Evolutionary conservation across 2,329 filamentous ascomycete genomes (phyloP), one percentile per base, ranked within the genome.

Genomic region (Aspergillus unguis): DNA sequence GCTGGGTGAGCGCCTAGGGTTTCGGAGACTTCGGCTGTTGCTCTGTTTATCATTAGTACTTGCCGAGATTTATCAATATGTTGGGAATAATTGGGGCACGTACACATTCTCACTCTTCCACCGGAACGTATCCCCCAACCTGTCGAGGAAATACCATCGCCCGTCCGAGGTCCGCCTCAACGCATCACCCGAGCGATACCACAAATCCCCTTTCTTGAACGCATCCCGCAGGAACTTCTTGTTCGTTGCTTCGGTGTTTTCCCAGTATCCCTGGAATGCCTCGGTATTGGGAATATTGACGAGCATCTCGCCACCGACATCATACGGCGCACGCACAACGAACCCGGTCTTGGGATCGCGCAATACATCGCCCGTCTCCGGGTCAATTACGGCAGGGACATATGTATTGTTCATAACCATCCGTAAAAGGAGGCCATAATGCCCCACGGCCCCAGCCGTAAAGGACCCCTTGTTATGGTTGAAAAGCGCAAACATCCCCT

Each of bases 221-320:
- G 88, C 84, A 60, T 89, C 73, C 10, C 77, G 73, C 7, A 85
- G 73, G 55, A 85, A 83, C 61, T 88, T 89, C 69, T 84, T 85
- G 9, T 76, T 67, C 0, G 87, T 89, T 0, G 87, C 87, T 35
- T 82, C 79, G 0, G 79, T 75, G 64, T 90, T 85, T 54, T 82
- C 80, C 70, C 82, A 86, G 67, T 92, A 92, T 1, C 88, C 88
- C 9, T 81, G 78, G 65, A 88, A 92, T 6, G 75, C 75, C 8
- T 79, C 71, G 41, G 82, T 78, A 44, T 77, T 72, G 0, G 83
- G 78, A 11, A 86, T 76, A 0, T 77, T 71, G n/a, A 90, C 81
- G 28, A 92, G 71, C 10, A 92, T 87, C 70, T 92, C 88, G n/a
- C 88, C 87, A 3, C 87, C 87, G 38, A 83, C 76, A 10, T 84